Percentiles rank a stretch among this genome's conserved stretches.
phyloP scores from a whole-genome alignment of 164 flowering plant genomes.

The Platanus orientalis region DNA sequence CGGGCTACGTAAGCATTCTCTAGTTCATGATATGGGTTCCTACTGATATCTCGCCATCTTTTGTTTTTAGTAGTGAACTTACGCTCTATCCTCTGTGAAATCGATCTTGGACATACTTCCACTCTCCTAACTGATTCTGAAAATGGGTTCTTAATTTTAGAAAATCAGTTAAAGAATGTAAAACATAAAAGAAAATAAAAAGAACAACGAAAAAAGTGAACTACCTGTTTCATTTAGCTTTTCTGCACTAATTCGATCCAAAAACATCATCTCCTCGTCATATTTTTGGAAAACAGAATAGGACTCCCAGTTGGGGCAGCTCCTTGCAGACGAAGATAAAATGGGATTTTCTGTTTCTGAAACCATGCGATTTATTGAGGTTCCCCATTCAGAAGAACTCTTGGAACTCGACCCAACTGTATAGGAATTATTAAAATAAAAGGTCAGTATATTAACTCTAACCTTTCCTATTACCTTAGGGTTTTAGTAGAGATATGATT shows the following conservation, averaged over 20 bases:
- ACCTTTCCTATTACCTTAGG: no score
- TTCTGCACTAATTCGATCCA: constrained; percentile 71
- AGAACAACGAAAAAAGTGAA: no score
- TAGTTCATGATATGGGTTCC: constrained; percentile 71
- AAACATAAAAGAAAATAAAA: no score
- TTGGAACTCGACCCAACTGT: constrained; percentile 76
- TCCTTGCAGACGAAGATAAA: constrained; percentile 82
- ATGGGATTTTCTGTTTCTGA: constrained; percentile 82
- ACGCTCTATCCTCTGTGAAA: constrained; percentile 67
- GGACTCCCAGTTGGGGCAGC: constrained; percentile 90
- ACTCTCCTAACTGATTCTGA: constrained; percentile 68
- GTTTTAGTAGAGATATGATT: no score
- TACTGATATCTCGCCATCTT: constrained; percentile 21
- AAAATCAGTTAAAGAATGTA: not conserved
- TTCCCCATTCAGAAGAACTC: constrained; percentile 93
- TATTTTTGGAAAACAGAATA: constrained; percentile 75
- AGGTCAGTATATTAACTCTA: no score
- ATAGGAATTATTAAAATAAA: no score
- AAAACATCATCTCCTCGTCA: constrained; percentile 85
- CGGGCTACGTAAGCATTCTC: constrained; percentile 91
- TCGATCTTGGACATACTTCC: constrained; percentile 60
- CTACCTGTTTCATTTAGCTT: constrained; percentile 88
- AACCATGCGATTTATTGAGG: constrained; percentile 58
- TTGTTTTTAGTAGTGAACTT: constrained; percentile 41
- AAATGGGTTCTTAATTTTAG: constrained; percentile 5